Evolutionary conservation across 1,139 yeast species (phyloP), one percentile per base, ranked within the genome.

Genomic region (Scheffersomyces parashehatae): DNA sequence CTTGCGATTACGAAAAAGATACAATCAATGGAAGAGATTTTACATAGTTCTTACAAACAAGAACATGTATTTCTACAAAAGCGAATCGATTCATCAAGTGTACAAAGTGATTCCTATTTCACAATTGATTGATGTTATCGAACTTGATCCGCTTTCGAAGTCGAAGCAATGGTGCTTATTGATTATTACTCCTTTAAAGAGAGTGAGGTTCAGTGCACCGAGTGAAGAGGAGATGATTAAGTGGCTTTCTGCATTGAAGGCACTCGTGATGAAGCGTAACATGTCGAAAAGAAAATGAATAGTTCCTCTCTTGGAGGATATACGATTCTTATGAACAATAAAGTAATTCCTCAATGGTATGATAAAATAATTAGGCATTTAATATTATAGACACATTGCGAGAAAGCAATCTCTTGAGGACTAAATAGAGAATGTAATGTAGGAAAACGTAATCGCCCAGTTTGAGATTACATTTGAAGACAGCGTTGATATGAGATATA

Each of bases 111-210:
- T 77, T 7, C 54, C 59, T 4, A 55, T 75, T 5, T 51, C 55
- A 5, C 71, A 73, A 36, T 57, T 81, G n/a, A 58, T 73, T 11
- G 85, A 80, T 52, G 81, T 74, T 28, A 76, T 79, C 35, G 85
- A 80, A 48, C 57, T 78, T 36, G 83, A 79, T 44, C 75, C 81
- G 1, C 43, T 75, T 20, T 68, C 78, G 6, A 67, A 64, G 41
- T 57, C 74, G 8, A 76, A 71, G 47, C 51, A 55, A 35, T 76
- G 73, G 66, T 79, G 83, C 50, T 58, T 79, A 55, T 59, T 77
- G 42, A 59, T 80, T 16, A 76, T 80, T 30, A 76, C 82, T 0
- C 73, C 78, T 0, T 58, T 59, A 37, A 77, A 77, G 50, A 59
- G 80, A 40, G 50, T 74, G 24, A 56, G 79, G 33, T 68, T 79